Base-by-base conservation (phyloP, 768 basidiomycete genomes). In the Neoboletus brunneissimus region DNA sequence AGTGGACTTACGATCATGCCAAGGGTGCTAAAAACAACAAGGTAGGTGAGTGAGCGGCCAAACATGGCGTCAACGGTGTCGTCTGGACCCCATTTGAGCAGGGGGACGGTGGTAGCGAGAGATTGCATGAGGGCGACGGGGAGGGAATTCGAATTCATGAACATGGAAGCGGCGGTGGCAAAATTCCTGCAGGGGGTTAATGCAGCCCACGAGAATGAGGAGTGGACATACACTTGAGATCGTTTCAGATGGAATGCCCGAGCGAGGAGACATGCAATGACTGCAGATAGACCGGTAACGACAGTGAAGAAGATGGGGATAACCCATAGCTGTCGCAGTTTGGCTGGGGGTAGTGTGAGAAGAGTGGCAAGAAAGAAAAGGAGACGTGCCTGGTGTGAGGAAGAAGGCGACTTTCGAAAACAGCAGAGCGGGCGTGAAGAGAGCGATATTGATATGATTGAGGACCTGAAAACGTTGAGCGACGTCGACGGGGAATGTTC, bases 341-440 rank as follows among this genome's bases (percentile, higher is more conserved):
- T 94, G 43, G 80, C 87, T 88, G 51, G 31, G 16, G 29, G 11
- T 0, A 16, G n/a, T 5, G 50, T 64, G 27, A 64, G 38, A 12
- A 18, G 8, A 37, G 41, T 32, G 27, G 49, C 6, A 43, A 16
- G 35, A 53, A 6, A 25, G 29, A n/a, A 22, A 8, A 5, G 18
- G 1, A 22, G 46, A 65, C 79, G 34, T 60, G 83, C 89, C 82
- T 68, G 95, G 94, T 0, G 88, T 84, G 41, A 94, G 72, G 69
- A 89, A 91, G 75, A 95, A 96, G 0, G 95, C 96, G 22, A 98
- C 94, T 75, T 97, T 98, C 13, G 91, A 94, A 74, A 96, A 95
- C 32, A 96, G 77, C 7, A 95, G 82, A 0, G 89, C 87, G 0
- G 91, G 89, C 0, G 90, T 92, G 75, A 98, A 97, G 32, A 98